Percentiles rank a stretch among this genome's conserved stretches.
Evolutionary conservation across 2,329 filamentous ascomycete species (phyloP).

Genomic region (Talaromyces verruculosus): DNA sequence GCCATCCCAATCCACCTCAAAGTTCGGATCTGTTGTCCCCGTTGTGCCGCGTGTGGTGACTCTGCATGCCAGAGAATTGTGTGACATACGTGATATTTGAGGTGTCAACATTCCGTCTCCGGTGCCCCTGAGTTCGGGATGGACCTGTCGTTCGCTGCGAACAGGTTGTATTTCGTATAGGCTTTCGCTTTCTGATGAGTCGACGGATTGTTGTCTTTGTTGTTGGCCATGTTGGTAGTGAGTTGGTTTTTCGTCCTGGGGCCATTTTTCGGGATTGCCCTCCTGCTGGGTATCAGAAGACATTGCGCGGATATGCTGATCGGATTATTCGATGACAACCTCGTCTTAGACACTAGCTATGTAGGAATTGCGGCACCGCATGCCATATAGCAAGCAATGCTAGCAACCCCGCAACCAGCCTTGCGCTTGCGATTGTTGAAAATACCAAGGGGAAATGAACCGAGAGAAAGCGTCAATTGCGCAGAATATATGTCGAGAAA

Average conservation of each 20-base stretch:
- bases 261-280: neutral
- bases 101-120: constrained; percentile 28
- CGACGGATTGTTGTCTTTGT: constrained; percentile 13
- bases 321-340: neutral
- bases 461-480: neutral
- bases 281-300: neutral
- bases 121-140: constrained; percentile 16
- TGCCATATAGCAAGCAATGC: neutral
- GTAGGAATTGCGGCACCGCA: neutral
- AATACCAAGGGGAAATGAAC: neutral
- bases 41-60: constrained; percentile 48
- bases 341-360: neutral
- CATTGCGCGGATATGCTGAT: neutral
- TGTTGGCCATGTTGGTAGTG: neutral
- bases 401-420: neutral
- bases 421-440: neutral
- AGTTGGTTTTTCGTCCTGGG: neutral
- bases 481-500: neutral
- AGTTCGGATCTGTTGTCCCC: constrained; percentile 56
- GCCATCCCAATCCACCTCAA: constrained; percentile 70
- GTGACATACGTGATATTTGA: constrained; percentile 33
- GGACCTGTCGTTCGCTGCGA: constrained; percentile 18
- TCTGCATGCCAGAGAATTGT: constrained; percentile 35
- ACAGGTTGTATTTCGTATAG: constrained; percentile 18
- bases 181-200: constrained; percentile 18